Base-by-base conservation (phyloP, 495 filamentous ascomycete genomes). In the Annulohypoxylon maeteangense region DNA sequence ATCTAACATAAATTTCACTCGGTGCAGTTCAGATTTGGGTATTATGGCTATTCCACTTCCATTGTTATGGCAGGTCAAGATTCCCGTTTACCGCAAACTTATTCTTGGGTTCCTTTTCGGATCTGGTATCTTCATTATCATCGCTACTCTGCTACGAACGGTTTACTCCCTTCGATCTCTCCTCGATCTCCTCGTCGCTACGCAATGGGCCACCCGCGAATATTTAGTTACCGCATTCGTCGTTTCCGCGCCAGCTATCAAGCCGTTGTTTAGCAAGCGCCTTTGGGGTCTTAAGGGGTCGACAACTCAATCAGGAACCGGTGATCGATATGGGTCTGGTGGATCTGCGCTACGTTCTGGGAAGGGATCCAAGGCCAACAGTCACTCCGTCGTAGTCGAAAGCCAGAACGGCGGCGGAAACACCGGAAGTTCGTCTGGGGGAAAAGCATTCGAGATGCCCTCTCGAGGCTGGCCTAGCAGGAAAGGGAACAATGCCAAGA, bases 11-110 rank as follows among this genome's bases (percentile, higher is more conserved):
- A 20, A 18, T 25, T 25, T 27, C 7, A 20, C 47, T 14, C 16
- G 16, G 0, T 48, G 12, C 22, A 63, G 60, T 14, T 67, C 64
- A 5, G 64, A 67, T 44, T 20, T 67, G 27, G 64, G 64, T 18
- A 54, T 61, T 16, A 60, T 61, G 64, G 55, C 64, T 53, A 67
- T 67, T 44, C 55, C 64, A n/a, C 27, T 67, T 18, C 56, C 64
- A 14, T 25, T 67, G n/a, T 44, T 67, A 54, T 67, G 45, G 55
- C 56, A 60, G 23, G 55, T 59, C 23, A 59, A 53, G 23, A 51
- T 67, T 23, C 32, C 54, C 1, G 4, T 44, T 12, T 10, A 1
- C 1, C 56, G 45, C 20, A 67, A 67, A 11, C 22, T 67, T 12
- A 38, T 67, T 53, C 45, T 67, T 25, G 44, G 20, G 12, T 12